Evolutionary conservation across 1,139 yeast genomes (phyloP), one percentile per base, ranked within the genome.

Genomic region (Debaryomyces udenii): DNA sequence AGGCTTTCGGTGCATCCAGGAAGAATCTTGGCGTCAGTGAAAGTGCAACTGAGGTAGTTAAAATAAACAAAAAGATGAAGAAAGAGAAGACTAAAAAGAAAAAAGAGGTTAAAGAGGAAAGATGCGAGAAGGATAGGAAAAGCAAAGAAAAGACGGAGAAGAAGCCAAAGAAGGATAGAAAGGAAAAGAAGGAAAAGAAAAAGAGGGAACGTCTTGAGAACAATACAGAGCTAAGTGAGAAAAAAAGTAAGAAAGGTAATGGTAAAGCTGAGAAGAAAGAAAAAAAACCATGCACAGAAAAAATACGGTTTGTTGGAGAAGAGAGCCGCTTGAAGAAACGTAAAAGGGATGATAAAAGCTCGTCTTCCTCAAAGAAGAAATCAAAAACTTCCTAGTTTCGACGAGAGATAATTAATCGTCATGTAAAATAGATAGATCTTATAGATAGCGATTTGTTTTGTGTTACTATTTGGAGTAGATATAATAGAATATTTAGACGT

Each of bases 1-100:
- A 45, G 22, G 56, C 42, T 10, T 39, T 37, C 9, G 39, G 42
- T 9, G 29, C 28, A 14, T 30, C 33, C 27, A 39, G 37, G 34
- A 42, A 28, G 7, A 20, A 5, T 14, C 7, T 40, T 9, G 17
- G 11, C 14, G 34, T 11, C 14, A 30, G 16, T 26, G 15, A 6
- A 27, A 14, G 4, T 16, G 23, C 18, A 23, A 29, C 9, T 31
- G 50, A 39, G 50, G 48, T 11, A 52, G 54, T 31, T 45, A 46
- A 47, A 41, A 38, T 45, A 27, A 45, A 45, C 13, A 52, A 51
- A 43, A 48, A 50, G 48, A 47, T 49, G 39, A 51, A 52, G 41
- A 47, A 53, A 43, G 53, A 55, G 48, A 52, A 56, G 36, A 48
- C 53, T 40, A 51, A 51, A 41, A 45, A 52, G 44, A 53, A 55